These are phyloP conservation scores for Epithemia pelagica DNA, from an alignment of 108 stramenopile genomes.

Conservation along the genomic window DNA sequence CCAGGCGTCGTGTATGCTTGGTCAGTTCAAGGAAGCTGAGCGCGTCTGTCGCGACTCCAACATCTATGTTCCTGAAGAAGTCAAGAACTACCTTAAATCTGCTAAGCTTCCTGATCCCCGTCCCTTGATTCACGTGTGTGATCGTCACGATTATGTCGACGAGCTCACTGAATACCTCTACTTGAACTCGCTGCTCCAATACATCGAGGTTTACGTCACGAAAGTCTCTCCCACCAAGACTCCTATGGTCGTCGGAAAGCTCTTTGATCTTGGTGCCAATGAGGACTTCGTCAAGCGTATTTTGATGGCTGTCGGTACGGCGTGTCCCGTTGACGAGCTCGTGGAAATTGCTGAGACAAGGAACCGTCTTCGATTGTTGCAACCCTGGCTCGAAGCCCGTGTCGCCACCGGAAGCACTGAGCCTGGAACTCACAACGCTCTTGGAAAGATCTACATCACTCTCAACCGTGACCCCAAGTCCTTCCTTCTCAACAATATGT, in stretches of 20 bases:
- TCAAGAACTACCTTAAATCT: slow-evolving; percentile 97
- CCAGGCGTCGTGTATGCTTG: slow-evolving; percentile 89
- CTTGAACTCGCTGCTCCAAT: slow-evolving; percentile 96
- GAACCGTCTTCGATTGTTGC: slow-evolving; percentile 93
- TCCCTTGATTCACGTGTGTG: slow-evolving; percentile 99
- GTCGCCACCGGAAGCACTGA: slow-evolving; percentile 99
- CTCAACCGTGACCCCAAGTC: slow-evolving; percentile 97
- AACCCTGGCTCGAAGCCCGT: slow-evolving; percentile 98
- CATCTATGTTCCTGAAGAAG: slow-evolving; percentile 96
- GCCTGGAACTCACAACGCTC: slow-evolving; percentile 98
- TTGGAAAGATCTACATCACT: slow-evolving; percentile 99
- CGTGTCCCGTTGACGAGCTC: slow-evolving; percentile 98
- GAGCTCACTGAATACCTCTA: slow-evolving; percentile 99
- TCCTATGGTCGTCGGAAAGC: slow-evolving; percentile 98
- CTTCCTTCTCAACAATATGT: slow-evolving; percentile 99
- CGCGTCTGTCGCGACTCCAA: slow-evolving; percentile 99
- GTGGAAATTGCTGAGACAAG: slow-evolving; percentile 95
- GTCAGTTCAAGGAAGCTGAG: slow-evolving; percentile 97
- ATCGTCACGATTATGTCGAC: slow-evolving; percentile 96
- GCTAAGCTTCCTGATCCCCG: slow-evolving; percentile 98
- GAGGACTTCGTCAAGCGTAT: slow-evolving; percentile 99
- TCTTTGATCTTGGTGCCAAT: slow-evolving; percentile 94
- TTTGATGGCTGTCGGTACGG: slow-evolving; percentile 95
- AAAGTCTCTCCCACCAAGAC: slow-evolving; percentile 98
- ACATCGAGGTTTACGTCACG: slow-evolving; percentile 99